Percentiles rank a stretch among this genome's conserved stretches.
Evolutionary conservation across 2,329 filamentous ascomycete genomes (phyloP).

Genomic region (Lachnellula cervina): DNA sequence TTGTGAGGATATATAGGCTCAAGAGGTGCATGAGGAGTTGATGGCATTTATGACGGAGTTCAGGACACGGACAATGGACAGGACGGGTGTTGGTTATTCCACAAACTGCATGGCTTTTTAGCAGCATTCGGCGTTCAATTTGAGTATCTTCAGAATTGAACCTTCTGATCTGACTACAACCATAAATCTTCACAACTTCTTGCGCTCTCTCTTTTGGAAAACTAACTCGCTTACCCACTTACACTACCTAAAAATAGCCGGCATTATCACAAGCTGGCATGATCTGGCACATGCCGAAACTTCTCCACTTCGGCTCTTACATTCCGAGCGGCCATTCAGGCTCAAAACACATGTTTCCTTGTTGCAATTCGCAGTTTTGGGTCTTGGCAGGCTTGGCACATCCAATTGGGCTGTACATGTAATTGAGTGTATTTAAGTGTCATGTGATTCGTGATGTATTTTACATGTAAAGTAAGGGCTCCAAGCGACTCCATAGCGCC

Average conservation of each 20-base stretch:
- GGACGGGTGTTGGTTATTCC: too few relatives aligned
- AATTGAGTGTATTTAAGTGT: background rate
- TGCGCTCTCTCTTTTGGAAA: background rate
- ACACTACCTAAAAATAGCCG: background rate
- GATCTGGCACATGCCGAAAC: background rate
- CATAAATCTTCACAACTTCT: background rate
- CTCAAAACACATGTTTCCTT: background rate
- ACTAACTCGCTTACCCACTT: too few relatives aligned
- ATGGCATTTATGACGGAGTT: background rate
- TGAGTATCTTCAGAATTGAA: too few relatives aligned
- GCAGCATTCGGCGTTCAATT: too few relatives aligned
- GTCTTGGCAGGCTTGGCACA: conserved; percentile 13
- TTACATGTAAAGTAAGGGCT: background rate
- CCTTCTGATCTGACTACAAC: too few relatives aligned
- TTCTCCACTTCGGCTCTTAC: too few relatives aligned
- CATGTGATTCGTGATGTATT: background rate
- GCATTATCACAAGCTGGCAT: background rate
- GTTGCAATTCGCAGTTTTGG: conserved; percentile 17
- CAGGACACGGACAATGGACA: background rate
- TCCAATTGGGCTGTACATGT: background rate
- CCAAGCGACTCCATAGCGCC: background rate
- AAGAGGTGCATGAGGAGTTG: background rate
- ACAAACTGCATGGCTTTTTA: too few relatives aligned
- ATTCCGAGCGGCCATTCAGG: background rate
- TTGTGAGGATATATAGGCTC: background rate